Evolutionary conservation across 2,329 filamentous ascomycete genomes (phyloP), one percentile per base, ranked within the genome.

Genomic region (Fusarium compactum): DNA sequence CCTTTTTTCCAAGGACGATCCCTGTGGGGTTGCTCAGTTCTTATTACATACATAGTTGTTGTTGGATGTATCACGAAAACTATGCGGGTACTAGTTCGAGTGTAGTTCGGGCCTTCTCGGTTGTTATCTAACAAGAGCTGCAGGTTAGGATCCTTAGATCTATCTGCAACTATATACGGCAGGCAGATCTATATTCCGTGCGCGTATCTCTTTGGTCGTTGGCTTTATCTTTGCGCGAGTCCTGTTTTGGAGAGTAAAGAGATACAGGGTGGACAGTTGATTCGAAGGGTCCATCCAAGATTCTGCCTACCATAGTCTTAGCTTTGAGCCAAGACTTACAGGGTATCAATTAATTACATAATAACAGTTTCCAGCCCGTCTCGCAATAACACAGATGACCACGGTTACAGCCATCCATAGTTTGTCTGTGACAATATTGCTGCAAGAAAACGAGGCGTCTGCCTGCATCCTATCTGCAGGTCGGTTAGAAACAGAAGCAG

Each of bases 81-180:
- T 47, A 41, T 16, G 64, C 55, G 52, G 62, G 10, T 62, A 47
- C 60, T 20, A 41, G 5, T 20, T n/a, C 2, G 29, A 15, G 25
- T 58, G 53, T n/a, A 8, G 43, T 52, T 71, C 69, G 65, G 69
- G 69, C 66, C 61, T 71, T 71, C 32, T 71, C 69, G 69, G 69
- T 53, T 45, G 27, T 55, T 53, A 53, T 69, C 46, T 52, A 45
- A 25, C n/a, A 47, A 30, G 9, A 56, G 44, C 25, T 59, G 46
- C 64, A 69, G 25, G 32, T 22, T n/a, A 38, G n/a, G 15, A 47
- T 53, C 15, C 30, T 40, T 50, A 57, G 61, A 58, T 58, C 30
- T 58, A 46, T 51, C 18, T 62, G 20, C 3, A 16, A 22, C 32
- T 25, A 16, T 7, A n/a, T 30, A 56, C 29, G 41, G 29, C 16